These are phyloP conservation scores for Pythium plurisporium DNA, from an alignment of 352 stramenopile species.

Conservation along the genomic window DNA sequence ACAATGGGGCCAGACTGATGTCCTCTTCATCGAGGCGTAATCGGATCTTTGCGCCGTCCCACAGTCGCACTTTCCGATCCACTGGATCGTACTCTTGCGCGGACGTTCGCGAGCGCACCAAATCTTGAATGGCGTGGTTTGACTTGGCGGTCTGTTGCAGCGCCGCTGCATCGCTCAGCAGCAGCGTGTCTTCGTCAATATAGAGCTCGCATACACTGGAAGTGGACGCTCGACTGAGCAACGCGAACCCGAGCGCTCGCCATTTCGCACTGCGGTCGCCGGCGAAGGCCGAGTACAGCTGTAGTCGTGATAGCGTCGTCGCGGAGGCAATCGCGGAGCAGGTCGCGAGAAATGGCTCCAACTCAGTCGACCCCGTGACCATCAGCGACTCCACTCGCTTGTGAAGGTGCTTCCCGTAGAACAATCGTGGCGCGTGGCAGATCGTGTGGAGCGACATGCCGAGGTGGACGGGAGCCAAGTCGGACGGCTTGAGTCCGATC, in stretches of 20 bases:
- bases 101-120: background rate
- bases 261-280: background rate
- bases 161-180: background rate
- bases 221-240: background rate
- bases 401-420: background rate
- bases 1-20: too few relatives aligned
- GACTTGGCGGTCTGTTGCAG: background rate
- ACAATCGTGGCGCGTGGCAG: background rate
- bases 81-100: too few relatives aligned
- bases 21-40: background rate
- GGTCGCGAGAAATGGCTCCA: background rate
- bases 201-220: conserved; percentile 3
- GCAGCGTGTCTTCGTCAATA: conserved; percentile 2
- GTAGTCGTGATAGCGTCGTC: background rate
- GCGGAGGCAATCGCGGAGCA: conserved; percentile 1
- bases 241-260: conserved; percentile 2
- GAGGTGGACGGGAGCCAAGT: background rate
- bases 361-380: background rate
- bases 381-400: background rate
- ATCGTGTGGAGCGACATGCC: background rate
- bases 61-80: background rate
- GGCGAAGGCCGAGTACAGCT: background rate
- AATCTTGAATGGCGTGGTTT: background rate
- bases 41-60: background rate
- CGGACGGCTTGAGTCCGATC: background rate